Evolutionary conservation across 352 stramenopile species (phyloP).

Genomic region (Pythium brassicae): DNA sequence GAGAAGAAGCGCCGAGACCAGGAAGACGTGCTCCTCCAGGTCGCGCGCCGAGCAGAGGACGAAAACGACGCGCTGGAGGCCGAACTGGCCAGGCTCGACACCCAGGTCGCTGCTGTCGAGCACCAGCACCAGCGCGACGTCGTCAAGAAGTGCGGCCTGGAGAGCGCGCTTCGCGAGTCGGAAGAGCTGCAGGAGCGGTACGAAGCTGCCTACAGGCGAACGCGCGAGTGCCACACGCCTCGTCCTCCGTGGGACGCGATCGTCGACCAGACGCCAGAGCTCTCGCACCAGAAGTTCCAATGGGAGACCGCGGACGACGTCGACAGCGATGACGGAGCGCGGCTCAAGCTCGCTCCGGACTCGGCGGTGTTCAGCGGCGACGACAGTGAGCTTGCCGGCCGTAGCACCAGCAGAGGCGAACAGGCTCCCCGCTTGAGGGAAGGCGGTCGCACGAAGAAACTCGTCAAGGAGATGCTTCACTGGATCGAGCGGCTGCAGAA

Average conservation of each 20-base stretch:
- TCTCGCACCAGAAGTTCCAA: slow-evolving; percentile 49
- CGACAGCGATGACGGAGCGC: slow-evolving; percentile 4
- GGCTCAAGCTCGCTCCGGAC: not conserved
- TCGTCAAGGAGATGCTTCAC: slow-evolving; percentile 72
- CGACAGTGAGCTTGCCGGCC: not conserved
- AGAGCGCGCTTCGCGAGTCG: slow-evolving; percentile 18
- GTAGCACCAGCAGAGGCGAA: not conserved
- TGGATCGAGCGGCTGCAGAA: slow-evolving; percentile 81
- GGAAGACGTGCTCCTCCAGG: slow-evolving; percentile 22
- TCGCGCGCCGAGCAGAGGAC: slow-evolving; percentile 26
- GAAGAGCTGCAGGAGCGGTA: slow-evolving; percentile 23
- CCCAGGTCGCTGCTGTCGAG: slow-evolving; percentile 29
- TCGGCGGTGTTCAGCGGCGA: not conserved
- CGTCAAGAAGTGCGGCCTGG: slow-evolving; percentile 12
- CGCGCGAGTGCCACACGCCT: slow-evolving; percentile 59
- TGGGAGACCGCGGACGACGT: slow-evolving; percentile 37
- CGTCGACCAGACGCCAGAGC: slow-evolving; percentile 52
- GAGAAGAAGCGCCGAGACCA: slow-evolving; percentile 59
- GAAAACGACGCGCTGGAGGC: slow-evolving; percentile 42
- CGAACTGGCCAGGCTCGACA: slow-evolving; percentile 31
- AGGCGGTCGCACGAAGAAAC: slow-evolving; percentile 25
- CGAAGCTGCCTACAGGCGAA: slow-evolving; percentile 20
- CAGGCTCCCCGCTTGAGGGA: not conserved
- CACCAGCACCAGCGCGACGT: slow-evolving; percentile 35
- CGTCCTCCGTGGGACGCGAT: slow-evolving; percentile 60